Conservation (phyloP, 306 rosid genomes). For the Casuarina cunninghamiana region DNA sequence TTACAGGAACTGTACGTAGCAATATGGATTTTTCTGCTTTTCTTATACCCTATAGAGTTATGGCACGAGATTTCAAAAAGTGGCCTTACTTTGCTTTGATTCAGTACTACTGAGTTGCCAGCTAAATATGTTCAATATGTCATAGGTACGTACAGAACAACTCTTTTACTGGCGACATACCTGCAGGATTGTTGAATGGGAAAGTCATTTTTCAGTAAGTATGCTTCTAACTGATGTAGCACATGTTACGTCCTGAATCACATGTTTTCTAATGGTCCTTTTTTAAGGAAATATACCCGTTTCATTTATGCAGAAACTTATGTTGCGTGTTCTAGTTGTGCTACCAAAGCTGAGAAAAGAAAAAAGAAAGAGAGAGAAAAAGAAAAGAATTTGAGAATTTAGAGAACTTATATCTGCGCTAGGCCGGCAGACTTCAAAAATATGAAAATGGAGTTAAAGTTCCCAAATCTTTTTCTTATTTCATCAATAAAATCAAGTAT, state of each 20-base stretch:
- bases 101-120: background rate
- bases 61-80: constrained; percentile 17
- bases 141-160: constrained; percentile 89
- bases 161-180: constrained; percentile 80
- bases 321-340: background rate
- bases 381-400: too few species aligned
- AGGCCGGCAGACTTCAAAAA: background rate
- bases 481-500: background rate
- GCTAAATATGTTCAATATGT: constrained; percentile 16
- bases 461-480: background rate
- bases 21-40: constrained; percentile 14
- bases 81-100: constrained; percentile 1
- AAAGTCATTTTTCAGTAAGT: constrained; percentile 73
- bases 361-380: background rate
- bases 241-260: background rate
- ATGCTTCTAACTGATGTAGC: constrained; percentile 3
- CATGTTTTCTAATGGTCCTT: background rate
- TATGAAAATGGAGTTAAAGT: background rate
- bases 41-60: background rate
- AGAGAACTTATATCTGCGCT: background rate
- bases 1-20: constrained; percentile 81
- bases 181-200: constrained; percentile 57
- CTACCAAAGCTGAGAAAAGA: background rate
- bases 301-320: background rate
- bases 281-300: background rate